Conservation (phyloP, 2,329 filamentous ascomycete genomes). For the Fusarium bactridioides region DNA sequence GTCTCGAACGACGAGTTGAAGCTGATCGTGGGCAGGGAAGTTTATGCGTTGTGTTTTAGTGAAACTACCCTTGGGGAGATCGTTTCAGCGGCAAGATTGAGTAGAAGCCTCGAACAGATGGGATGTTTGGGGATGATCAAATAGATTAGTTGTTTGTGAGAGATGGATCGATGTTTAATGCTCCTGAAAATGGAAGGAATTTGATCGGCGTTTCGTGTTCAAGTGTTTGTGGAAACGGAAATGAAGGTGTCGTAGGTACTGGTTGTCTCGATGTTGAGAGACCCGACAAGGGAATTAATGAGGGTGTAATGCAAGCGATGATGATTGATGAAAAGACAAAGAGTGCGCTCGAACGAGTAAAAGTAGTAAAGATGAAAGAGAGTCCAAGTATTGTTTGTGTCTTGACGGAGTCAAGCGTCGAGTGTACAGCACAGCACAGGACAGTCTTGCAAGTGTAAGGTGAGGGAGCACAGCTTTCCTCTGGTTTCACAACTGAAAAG, state of each 20-base stretch:
- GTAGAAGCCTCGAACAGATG: neutral
- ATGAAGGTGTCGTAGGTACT: conserved; percentile 21
- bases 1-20: neutral
- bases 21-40: neutral
- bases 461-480: conserved; percentile 41
- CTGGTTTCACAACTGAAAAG: conserved; percentile 37
- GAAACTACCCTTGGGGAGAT: conserved; percentile 21
- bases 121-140: neutral
- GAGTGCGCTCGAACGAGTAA: neutral
- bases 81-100: conserved; percentile 6
- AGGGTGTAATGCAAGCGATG: neutral
- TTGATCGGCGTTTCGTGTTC: conserved; percentile 10
- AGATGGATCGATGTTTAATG: neutral
- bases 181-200: conserved; percentile 11
- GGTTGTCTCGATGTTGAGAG: neutral
- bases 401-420: neutral
- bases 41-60: conserved; percentile 19
- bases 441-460: conserved; percentile 9
- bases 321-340: neutral
- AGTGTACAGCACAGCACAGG: neutral
- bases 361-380: conserved; percentile 6
- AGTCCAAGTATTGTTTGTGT: conserved; percentile 6
- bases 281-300: neutral
- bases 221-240: conserved; percentile 1
- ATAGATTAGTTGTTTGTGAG: conserved; percentile 3